Conservation (phyloP, 1,139 yeast genomes). For the Saccharomyces hybrid region DNA sequence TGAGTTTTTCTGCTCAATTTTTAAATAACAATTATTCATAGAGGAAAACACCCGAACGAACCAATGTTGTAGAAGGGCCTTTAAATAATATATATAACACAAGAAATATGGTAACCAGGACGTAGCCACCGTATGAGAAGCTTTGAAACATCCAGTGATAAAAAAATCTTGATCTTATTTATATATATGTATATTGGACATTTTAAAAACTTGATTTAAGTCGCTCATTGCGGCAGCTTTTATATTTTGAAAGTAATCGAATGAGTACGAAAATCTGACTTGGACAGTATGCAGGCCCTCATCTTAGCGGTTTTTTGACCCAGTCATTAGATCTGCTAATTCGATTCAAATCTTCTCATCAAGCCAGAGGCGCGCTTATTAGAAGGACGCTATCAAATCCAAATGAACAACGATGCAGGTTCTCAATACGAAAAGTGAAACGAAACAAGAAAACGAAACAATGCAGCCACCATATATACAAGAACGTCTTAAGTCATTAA, state of each 20-base stretch:
- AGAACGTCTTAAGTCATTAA: constrained; percentile 33
- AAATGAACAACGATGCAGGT: neutral
- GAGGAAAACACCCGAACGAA: neutral
- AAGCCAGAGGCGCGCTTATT: neutral
- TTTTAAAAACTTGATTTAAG: neutral
- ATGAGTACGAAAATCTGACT: neutral
- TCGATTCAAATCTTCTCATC: neutral
- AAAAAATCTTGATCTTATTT: neutral
- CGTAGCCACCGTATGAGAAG: neutral
- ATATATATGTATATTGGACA: neutral
- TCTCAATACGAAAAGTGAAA: neutral
- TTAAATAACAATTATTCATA: neutral
- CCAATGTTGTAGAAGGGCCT: neutral
- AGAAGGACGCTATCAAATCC: neutral
- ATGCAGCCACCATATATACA: constrained; percentile 33
- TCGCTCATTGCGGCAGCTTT: neutral
- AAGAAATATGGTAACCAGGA: neutral
- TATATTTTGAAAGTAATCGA: neutral
- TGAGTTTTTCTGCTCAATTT: neutral
- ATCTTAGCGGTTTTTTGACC: neutral
- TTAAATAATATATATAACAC: neutral
- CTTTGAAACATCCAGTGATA: neutral
- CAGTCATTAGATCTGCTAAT: neutral
- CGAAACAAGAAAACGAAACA: neutral
- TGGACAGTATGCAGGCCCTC: neutral